Conservation (phyloP, 495 filamentous ascomycete genomes). For the Filosporella fistucella region DNA sequence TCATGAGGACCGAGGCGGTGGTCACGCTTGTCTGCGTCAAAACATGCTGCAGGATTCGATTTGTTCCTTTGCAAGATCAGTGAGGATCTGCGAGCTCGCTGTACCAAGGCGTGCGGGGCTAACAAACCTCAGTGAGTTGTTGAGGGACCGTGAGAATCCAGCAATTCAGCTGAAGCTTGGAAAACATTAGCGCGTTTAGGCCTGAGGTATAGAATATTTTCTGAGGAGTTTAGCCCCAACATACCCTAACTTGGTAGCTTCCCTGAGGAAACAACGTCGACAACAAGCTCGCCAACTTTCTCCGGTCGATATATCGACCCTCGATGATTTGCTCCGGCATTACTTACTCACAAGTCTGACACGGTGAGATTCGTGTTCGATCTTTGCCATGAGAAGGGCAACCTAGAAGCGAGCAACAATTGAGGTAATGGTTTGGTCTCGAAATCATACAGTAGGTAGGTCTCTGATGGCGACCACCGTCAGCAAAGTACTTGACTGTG, state of each 20-base stretch:
- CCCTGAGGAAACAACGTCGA: not conserved
- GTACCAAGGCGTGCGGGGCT: too few relatives aligned
- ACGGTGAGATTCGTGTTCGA: too few relatives aligned
- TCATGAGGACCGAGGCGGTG: too few relatives aligned
- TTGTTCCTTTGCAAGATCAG: not conserved
- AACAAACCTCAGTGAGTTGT: not conserved
- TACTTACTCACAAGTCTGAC: too few relatives aligned
- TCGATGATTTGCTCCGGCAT: not conserved
- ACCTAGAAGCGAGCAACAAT: too few relatives aligned
- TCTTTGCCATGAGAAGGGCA: too few relatives aligned
- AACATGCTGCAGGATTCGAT: not conserved
- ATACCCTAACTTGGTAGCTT: not conserved
- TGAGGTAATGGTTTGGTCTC: too few relatives aligned
- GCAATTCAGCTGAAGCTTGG: not conserved
- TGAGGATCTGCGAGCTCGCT: not conserved
- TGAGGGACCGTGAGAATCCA: not conserved
- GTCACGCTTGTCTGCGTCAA: too few relatives aligned
- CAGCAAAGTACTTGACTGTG: too few relatives aligned
- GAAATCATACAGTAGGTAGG: too few relatives aligned
- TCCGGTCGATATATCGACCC: not conserved
- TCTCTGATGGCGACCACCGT: too few relatives aligned
- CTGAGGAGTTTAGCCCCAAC: not conserved
- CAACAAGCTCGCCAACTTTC: not conserved
- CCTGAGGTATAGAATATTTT: not conserved
- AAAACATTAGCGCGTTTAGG: too few relatives aligned